Percentiles rank a stretch among this genome's conserved stretches.
phyloP scores from a whole-genome alignment of 176 grass and related monocot species.

The Secale cereale region DNA sequence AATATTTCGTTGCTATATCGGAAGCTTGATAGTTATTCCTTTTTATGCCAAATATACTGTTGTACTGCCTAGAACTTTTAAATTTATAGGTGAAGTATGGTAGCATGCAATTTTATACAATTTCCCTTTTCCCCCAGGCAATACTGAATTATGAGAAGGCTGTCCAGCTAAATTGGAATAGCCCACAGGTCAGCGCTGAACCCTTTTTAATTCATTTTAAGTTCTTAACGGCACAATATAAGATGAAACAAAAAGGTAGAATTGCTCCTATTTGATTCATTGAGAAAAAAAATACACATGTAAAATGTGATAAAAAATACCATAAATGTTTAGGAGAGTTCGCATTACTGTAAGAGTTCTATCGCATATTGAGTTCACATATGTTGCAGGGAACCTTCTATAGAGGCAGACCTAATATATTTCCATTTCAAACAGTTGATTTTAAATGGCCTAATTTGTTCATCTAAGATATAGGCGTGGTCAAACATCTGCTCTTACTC shows the following conservation, averaged over 20 bases:
- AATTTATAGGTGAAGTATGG: conserved; percentile 20
- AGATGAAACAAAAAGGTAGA: neutral
- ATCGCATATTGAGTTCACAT: neutral
- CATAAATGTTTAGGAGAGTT: neutral
- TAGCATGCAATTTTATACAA: neutral
- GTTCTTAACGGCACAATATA: neutral
- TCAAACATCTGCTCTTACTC: neutral
- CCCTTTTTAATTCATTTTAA: conserved; percentile 8
- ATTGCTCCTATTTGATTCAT: conserved; percentile 1
- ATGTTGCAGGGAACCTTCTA: neutral
- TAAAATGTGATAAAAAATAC: neutral
- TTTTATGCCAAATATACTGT: neutral
- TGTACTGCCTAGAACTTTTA: neutral
- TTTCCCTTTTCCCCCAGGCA: conserved; percentile 42
- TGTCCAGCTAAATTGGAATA: conserved; percentile 99
- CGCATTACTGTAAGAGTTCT: neutral
- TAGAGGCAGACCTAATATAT: neutral
- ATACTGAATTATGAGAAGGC: conserved; percentile 95
- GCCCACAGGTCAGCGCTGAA: conserved; percentile 69
- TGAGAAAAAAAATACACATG: neutral
- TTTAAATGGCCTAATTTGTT: neutral
- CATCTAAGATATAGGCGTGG: neutral
- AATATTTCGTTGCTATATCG: neutral
- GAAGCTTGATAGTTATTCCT: neutral
- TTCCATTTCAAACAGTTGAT: neutral